These are phyloP conservation scores for Elsinoe fawcettii DNA, from an alignment of 2,329 filamentous ascomycete genomes.

Conservation along the genomic window DNA sequence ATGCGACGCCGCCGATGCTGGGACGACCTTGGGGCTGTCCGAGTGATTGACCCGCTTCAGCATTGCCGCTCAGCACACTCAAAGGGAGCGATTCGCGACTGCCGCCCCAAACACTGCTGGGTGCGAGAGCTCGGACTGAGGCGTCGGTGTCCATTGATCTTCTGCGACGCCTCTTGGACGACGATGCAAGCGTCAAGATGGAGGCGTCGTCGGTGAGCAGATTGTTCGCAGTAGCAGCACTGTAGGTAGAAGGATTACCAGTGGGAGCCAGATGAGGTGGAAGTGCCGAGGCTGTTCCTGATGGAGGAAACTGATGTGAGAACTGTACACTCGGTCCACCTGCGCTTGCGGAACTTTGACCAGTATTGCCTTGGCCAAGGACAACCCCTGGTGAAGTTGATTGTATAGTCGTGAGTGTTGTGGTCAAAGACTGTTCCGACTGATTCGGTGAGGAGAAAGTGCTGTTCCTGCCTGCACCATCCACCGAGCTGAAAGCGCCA, in stretches of 20 bases:
- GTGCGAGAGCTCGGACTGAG: constrained; percentile 74
- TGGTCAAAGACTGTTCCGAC: constrained; percentile 71
- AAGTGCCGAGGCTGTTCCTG: constrained; percentile 55
- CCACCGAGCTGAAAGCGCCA: constrained; percentile 52
- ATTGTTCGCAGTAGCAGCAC: constrained; percentile 71
- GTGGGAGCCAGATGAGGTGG: constrained; percentile 58
- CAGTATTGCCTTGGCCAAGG: constrained; percentile 26
- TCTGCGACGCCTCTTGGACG: constrained; percentile 67
- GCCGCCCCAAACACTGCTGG: constrained; percentile 73
- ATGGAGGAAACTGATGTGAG: constrained; percentile 49
- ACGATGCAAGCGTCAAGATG: constrained; percentile 75
- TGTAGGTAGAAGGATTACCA: constrained; percentile 60
- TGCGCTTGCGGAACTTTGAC: constrained; percentile 26
- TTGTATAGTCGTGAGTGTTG: constrained; percentile 78
- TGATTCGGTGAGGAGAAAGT: constrained; percentile 78
- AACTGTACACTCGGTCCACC: constrained; percentile 39
- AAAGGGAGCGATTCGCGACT: constrained; percentile 72
- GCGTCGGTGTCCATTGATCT: constrained; percentile 80
- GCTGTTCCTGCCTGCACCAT: constrained; percentile 56
- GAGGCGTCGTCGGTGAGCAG: constrained; percentile 78
- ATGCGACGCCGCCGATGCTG: constrained; percentile 47
- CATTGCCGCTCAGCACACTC: constrained; percentile 66
- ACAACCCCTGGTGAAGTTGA: constrained; percentile 56
- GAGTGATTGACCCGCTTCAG: constrained; percentile 46
- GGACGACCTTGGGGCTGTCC: constrained; percentile 45